These are phyloP conservation scores for Aspergillus bridgeri DNA, from an alignment of 495 filamentous ascomycete species.

Conservation along the genomic window DNA sequence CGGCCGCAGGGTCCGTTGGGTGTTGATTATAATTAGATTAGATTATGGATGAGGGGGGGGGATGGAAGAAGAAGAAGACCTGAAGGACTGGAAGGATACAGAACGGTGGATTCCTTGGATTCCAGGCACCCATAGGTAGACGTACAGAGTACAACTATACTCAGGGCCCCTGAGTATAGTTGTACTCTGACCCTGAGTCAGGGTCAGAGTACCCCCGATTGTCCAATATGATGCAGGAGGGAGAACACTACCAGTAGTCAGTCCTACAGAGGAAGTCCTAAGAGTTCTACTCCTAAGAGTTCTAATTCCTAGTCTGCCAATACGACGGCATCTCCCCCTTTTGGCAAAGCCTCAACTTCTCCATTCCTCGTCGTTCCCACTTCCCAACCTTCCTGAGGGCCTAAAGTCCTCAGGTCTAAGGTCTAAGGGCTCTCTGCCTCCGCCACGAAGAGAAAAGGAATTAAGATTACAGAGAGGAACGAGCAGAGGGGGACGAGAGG, in stretches of 20 bases:
- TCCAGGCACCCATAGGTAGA: not conserved
- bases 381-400: conserved; percentile 9
- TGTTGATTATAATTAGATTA: not conserved
- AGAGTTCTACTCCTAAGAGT: too few relatives aligned
- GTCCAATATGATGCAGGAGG: too few relatives aligned
- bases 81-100: not conserved
- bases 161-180: too few relatives aligned
- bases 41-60: not conserved
- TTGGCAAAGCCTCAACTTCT: conserved; percentile 20
- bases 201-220: too few relatives aligned
- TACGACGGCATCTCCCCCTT: conserved; percentile 11
- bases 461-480: conserved; percentile 6
- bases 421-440: conserved; percentile 17
- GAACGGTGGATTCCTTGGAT: not conserved
- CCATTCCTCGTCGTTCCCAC: conserved; percentile 15
- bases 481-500: not conserved
- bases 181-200: too few relatives aligned
- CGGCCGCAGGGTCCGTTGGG: not conserved
- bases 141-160: not conserved
- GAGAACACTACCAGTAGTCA: too few relatives aligned
- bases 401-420: too few relatives aligned
- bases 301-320: too few relatives aligned
- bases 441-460: conserved; percentile 12
- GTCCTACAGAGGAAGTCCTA: too few relatives aligned
- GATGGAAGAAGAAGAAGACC: not conserved